A percentile compares a stretch with the other conserved stretches of the same genome.
Evolutionary conservation across 257 asterid genomes (phyloP).

Genomic region (Solanum lignicaule): DNA sequence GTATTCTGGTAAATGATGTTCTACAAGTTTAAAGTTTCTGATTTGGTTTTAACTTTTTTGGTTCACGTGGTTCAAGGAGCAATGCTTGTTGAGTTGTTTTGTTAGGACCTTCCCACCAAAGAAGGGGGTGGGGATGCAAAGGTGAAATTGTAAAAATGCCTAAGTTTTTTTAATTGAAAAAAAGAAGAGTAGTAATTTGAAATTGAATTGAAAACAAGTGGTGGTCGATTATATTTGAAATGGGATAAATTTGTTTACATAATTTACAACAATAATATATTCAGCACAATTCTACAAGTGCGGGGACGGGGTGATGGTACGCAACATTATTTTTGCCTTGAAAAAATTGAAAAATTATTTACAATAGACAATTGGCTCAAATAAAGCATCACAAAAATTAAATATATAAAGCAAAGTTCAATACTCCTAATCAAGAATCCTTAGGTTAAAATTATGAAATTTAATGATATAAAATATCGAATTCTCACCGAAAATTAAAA

Average conservation of each 20-base stretch:
- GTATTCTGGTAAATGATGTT: slow-evolving; percentile 16
- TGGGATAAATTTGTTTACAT: neutral
- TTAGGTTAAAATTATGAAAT: neutral
- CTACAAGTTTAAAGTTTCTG: neutral
- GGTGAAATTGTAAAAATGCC: neutral
- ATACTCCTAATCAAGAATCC: neutral
- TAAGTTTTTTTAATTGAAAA: neutral
- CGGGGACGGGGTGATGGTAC: neutral
- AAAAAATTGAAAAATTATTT: too few species aligned
- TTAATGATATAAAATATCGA: neutral
- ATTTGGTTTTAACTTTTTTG: neutral
- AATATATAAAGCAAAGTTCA: neutral
- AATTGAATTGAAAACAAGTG: neutral
- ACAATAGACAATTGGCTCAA: fast-evolving
- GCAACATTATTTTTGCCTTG: neutral
- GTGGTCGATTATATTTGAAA: neutral
- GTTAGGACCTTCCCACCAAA: neutral
- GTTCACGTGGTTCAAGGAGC: slow-evolving; percentile 7
- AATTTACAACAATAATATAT: neutral
- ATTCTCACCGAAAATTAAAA: neutral
- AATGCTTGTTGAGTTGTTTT: neutral
- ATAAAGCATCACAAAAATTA: neutral
- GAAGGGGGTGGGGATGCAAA: neutral
- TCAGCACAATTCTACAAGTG: neutral
- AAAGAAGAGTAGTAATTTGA: neutral